These are phyloP conservation scores for Kuraishia floccosa DNA, from an alignment of 805 yeast species.

Conservation along the genomic window DNA sequence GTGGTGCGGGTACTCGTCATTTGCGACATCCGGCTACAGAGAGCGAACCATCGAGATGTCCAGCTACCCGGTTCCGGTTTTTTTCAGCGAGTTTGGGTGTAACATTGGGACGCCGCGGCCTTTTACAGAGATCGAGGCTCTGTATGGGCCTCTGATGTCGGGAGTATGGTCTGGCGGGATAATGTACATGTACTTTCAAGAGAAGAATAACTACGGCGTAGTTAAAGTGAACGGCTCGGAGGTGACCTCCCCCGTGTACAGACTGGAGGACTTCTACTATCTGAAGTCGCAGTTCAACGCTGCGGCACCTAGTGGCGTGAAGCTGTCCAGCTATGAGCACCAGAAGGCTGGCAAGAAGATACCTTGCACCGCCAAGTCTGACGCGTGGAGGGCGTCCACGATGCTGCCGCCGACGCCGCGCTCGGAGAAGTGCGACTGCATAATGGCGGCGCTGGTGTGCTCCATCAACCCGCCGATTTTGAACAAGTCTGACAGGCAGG, in stretches of 20 bases:
- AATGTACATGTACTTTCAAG: slow-evolving; percentile 85
- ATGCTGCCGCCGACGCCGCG: slow-evolving; percentile 29
- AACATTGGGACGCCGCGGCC: slow-evolving; percentile 50
- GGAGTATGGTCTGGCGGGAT: slow-evolving; percentile 83
- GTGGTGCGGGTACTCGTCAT: slow-evolving; percentile 84
- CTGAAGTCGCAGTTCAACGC: slow-evolving; percentile 18
- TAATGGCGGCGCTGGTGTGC: slow-evolving; percentile 27
- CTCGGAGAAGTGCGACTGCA: slow-evolving; percentile 29
- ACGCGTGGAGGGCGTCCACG: slow-evolving; percentile 12
- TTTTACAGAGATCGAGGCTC: slow-evolving; percentile 58
- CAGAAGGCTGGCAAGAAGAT: slow-evolving; percentile 2
- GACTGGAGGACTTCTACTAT: slow-evolving; percentile 23
- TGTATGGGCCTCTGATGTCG: slow-evolving; percentile 62
- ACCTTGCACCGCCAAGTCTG: slow-evolving; percentile 2
- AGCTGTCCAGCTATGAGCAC: slow-evolving; percentile 3
- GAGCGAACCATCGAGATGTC: slow-evolving; percentile 47
- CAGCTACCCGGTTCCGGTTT: slow-evolving; percentile 61
- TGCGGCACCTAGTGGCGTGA: slow-evolving; percentile 12
- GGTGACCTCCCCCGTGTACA: slow-evolving; percentile 4
- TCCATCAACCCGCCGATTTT: slow-evolving; percentile 12
- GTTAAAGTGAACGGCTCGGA: slow-evolving; percentile 37
- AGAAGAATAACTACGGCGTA: slow-evolving; percentile 69
- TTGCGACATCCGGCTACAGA: slow-evolving; percentile 65
- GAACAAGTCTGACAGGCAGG: slow-evolving; percentile 10
- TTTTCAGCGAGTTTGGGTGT: slow-evolving; percentile 75